Percentiles rank a stretch among this genome's conserved stretches.
These are phyloP conservation scores for Triangularia setosa DNA, from an alignment of 2,329 filamentous ascomycete genomes.

Conservation along the genomic window DNA sequence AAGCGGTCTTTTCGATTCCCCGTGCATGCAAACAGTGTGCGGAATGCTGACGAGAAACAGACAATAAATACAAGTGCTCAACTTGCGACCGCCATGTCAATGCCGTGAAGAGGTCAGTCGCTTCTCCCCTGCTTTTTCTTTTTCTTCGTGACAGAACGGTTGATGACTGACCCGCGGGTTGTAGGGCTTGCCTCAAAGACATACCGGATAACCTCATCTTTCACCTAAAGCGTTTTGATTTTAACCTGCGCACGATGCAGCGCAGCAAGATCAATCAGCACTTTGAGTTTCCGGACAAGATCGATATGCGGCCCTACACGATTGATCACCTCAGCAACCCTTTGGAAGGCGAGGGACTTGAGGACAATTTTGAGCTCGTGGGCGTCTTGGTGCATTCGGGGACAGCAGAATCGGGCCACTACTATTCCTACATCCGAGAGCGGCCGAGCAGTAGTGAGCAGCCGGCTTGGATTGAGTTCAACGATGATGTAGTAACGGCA, in stretches of 20 bases:
- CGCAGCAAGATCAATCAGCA: slow-evolving; percentile 93
- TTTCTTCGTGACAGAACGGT: background rate
- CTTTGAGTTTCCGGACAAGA: slow-evolving; percentile 78
- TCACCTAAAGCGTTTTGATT: slow-evolving; percentile 85
- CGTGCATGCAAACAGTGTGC: background rate
- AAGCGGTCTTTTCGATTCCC: too few species aligned
- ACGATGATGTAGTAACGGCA: slow-evolving; percentile 74
- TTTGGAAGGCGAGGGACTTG: slow-evolving; percentile 41
- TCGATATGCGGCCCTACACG: slow-evolving; percentile 88
- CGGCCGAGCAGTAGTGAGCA: slow-evolving; percentile 52
- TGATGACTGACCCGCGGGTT: slow-evolving; percentile 38
- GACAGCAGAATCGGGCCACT: slow-evolving; percentile 90
- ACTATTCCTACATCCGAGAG: slow-evolving; percentile 92
- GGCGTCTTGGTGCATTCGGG: slow-evolving; percentile 91
- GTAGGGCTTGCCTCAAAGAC: slow-evolving; percentile 75
- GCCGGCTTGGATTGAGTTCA: slow-evolving; percentile 81
- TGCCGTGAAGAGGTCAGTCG: slow-evolving; percentile 67
- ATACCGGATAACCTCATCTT: slow-evolving; percentile 93
- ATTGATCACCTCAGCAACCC: slow-evolving; percentile 74
- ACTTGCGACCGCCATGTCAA: slow-evolving; percentile 85
- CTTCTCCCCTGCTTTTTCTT: slow-evolving; percentile 39
- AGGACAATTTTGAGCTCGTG: slow-evolving; percentile 89
- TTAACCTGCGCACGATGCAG: slow-evolving; percentile 71
- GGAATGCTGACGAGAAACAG: slow-evolving; percentile 37
- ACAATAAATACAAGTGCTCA: slow-evolving; percentile 98